Percentiles rank a stretch among this genome's conserved stretches.
Evolutionary conservation across 176 grass and related monocot species (phyloP).

Genomic region (Zoysia pacifica): DNA sequence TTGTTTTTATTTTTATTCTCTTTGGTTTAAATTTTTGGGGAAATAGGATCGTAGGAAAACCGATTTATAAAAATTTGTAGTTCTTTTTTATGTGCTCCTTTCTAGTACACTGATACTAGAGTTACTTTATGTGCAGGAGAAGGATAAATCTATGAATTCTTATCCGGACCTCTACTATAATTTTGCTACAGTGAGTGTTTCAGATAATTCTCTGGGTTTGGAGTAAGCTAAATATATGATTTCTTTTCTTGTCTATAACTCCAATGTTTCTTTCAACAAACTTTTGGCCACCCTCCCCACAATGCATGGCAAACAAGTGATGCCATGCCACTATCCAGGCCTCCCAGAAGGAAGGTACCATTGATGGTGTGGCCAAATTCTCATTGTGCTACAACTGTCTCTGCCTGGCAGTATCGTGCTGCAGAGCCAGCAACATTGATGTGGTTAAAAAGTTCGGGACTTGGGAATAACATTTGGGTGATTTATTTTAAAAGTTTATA

Average conservation of each 20-base stretch:
- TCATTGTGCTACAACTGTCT: not conserved
- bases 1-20: not conserved
- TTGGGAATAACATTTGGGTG: not conserved
- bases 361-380: not conserved
- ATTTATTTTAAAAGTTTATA: not conserved
- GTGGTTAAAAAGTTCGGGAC: not conserved
- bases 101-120: conserved; percentile 15
- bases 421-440: not conserved
- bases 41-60: not conserved
- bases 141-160: conserved; percentile 73
- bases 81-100: conserved; percentile 18
- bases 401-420: not conserved
- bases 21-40: conserved; percentile 10
- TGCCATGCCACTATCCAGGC: not conserved
- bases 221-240: conserved; percentile 7
- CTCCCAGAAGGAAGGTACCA: not conserved
- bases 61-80: conserved; percentile 19
- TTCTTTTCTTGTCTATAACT: not conserved
- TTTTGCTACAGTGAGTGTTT: conserved; percentile 74
- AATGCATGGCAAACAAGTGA: not conserved
- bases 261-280: not conserved
- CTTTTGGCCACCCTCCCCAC: not conserved
- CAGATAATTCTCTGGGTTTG: conserved; percentile 5
- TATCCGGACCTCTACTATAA: conserved; percentile 95
- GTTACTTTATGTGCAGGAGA: conserved; percentile 67